Evolutionary conservation across 2,329 filamentous ascomycete genomes (phyloP).

Genomic region (Fusarium incarnatum): DNA sequence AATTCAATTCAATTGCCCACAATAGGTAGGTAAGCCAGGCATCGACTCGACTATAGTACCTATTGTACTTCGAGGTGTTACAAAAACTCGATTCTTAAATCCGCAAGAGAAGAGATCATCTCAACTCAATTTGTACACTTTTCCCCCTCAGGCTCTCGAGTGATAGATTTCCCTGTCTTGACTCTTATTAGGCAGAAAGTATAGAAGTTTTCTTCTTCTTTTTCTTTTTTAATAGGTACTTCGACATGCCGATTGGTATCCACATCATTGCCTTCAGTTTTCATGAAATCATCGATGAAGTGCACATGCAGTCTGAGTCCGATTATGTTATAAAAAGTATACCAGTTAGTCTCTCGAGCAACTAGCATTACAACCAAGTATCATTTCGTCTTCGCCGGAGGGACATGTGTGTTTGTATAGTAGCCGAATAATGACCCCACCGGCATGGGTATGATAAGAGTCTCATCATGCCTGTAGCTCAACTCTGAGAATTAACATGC

Average conservation of each 20-base stretch:
- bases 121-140: neutral
- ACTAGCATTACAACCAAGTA: neutral
- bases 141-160: neutral
- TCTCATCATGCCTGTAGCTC: neutral
- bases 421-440: neutral
- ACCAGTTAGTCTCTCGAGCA: neutral
- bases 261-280: neutral
- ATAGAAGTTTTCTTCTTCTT: neutral
- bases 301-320: neutral
- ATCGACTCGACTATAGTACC: neutral
- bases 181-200: neutral
- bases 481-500: neutral
- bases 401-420: neutral
- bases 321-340: neutral
- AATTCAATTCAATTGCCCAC: constrained; percentile 1
- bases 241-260: neutral
- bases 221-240: neutral
- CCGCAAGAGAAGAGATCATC: neutral
- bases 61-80: neutral
- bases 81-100: no score
- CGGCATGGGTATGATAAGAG: neutral
- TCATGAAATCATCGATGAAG: constrained; percentile 2
- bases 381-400: neutral
- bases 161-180: neutral
- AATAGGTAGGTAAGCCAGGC: no score